phyloP scores from a whole-genome alignment of 2,329 filamentous ascomycete species.

The Chrysoporthe cubensis region DNA sequence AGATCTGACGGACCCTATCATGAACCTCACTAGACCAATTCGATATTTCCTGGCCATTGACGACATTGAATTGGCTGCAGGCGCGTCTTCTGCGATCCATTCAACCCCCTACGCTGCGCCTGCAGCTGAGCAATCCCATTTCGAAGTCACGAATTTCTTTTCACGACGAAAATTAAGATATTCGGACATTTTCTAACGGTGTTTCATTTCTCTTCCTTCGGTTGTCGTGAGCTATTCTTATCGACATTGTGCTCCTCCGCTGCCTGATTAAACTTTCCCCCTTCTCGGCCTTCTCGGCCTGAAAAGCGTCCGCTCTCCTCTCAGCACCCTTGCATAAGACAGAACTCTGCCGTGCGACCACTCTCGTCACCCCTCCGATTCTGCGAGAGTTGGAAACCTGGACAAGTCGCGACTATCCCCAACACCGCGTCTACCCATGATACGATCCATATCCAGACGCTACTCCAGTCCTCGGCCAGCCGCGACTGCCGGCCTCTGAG shows the following conservation, averaged over 20 bases:
- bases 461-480: slow-evolving; percentile 19
- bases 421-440: slow-evolving; percentile 17
- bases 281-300: slow-evolving; percentile 4
- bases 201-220: slow-evolving; percentile 16
- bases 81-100: background rate
- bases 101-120: background rate
- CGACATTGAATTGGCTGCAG: background rate
- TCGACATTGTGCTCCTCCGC: slow-evolving; percentile 4
- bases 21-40: background rate
- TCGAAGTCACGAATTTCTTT: background rate
- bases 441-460: slow-evolving; percentile 14
- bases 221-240: slow-evolving; percentile 7
- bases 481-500: slow-evolving; percentile 26
- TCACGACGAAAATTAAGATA: background rate
- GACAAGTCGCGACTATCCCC: background rate
- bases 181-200: background rate
- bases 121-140: background rate
- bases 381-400: background rate
- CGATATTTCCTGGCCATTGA: background rate
- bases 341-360: background rate
- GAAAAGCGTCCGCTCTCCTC: background rate
- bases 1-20: background rate
- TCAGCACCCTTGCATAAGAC: background rate
- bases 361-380: background rate
- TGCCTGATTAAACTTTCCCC: background rate